A percentile compares a stretch with the other conserved stretches of the same genome.
Conservation (phyloP, 1,139 yeast species). For the Kodamaea sp. region DNA sequence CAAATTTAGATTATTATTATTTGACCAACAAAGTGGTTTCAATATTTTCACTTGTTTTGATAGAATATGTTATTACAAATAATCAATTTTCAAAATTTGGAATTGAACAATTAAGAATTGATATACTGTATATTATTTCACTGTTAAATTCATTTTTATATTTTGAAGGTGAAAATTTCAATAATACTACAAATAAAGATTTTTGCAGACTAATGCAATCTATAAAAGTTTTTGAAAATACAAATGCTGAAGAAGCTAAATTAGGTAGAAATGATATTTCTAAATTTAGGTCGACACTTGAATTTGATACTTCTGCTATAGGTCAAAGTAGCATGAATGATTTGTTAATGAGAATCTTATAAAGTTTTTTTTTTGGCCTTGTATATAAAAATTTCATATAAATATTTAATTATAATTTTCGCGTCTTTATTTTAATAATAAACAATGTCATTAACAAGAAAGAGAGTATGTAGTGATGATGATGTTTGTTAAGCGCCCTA, state of each 20-base stretch:
- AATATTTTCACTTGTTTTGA: constrained; percentile 46
- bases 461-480: constrained; percentile 33
- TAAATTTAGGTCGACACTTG: constrained; percentile 24
- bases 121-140: constrained; percentile 46
- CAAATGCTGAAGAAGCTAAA: constrained; percentile 22
- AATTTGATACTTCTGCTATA: constrained; percentile 21
- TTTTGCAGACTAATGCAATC: constrained; percentile 33
- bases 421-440: not conserved
- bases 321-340: constrained; percentile 35
- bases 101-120: constrained; percentile 51
- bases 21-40: constrained; percentile 39
- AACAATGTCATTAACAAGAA: constrained; percentile 35
- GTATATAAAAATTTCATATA: too few relatives aligned
- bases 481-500: not conserved
- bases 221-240: constrained; percentile 36
- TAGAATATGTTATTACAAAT: constrained; percentile 59
- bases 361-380: constrained; percentile 3
- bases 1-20: constrained; percentile 27
- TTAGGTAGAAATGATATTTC: constrained; percentile 15
- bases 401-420: not conserved
- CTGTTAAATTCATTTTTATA: constrained; percentile 27
- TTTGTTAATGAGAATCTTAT: constrained; percentile 28
- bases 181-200: constrained; percentile 28
- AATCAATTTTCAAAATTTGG: constrained; percentile 60
- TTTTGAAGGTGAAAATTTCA: constrained; percentile 14